Conservation (phyloP, 2,329 filamentous ascomycete species). For the Fusarium temperatum region DNA sequence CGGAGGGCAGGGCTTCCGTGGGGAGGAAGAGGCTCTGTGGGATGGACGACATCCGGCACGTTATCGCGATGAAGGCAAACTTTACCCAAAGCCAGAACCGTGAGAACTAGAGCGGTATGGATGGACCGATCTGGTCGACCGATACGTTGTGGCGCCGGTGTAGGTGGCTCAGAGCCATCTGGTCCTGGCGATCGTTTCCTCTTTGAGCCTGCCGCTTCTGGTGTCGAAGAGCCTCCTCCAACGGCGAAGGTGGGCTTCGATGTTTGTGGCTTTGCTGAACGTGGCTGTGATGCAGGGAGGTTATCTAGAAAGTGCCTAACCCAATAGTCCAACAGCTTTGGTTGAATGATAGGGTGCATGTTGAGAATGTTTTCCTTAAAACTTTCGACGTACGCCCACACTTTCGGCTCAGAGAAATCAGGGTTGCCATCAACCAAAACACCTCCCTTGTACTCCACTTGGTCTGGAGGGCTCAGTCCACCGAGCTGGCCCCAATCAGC, state of each 20-base stretch:
- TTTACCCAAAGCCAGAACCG: slow-evolving; percentile 86
- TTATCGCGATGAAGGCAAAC: slow-evolving; percentile 70
- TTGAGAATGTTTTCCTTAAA: slow-evolving; percentile 70
- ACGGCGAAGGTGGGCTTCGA: slow-evolving; percentile 48
- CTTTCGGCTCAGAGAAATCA: slow-evolving; percentile 61
- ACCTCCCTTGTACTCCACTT: slow-evolving; percentile 51
- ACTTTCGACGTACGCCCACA: slow-evolving; percentile 63
- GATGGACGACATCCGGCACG: slow-evolving; percentile 65
- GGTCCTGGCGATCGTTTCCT: slow-evolving; percentile 63
- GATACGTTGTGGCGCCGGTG: slow-evolving; percentile 49
- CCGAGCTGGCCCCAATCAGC: slow-evolving; percentile 69
- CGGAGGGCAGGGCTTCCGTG: slow-evolving; percentile 53
- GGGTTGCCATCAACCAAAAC: slow-evolving; percentile 59
- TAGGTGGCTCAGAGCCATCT: slow-evolving; percentile 48
- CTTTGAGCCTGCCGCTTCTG: slow-evolving; percentile 54
- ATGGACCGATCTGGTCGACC: slow-evolving; percentile 72
- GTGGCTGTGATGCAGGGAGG: slow-evolving; percentile 49
- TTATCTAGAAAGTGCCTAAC: slow-evolving; percentile 62
- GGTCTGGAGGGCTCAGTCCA: slow-evolving; percentile 56
- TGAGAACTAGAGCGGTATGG: slow-evolving; percentile 81
- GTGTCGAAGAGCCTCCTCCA: slow-evolving; percentile 38
- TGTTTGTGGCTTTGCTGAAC: slow-evolving; percentile 42
- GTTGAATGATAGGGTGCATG: slow-evolving; percentile 71
- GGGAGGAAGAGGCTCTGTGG: slow-evolving; percentile 43
- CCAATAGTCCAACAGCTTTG: slow-evolving; percentile 61